phyloP scores from a whole-genome alignment of 768 basidiomycete genomes.

The Boletus edulis region DNA sequence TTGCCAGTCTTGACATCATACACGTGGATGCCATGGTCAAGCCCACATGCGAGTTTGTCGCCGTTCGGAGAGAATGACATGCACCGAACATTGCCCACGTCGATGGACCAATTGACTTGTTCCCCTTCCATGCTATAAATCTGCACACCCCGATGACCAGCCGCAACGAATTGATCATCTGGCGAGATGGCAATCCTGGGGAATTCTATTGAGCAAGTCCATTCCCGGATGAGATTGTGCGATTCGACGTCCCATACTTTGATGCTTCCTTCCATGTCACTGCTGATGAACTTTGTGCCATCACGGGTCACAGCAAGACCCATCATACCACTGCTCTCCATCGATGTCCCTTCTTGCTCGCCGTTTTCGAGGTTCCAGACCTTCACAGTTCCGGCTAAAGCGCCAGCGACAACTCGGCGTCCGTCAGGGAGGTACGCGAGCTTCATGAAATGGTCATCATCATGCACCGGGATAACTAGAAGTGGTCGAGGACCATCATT shows the following conservation, averaged over 20 bases:
- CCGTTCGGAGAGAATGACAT: not conserved
- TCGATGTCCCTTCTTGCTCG: not conserved
- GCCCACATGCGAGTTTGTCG: not conserved
- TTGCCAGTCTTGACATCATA: not conserved
- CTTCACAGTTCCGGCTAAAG: not conserved
- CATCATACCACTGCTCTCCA: rapidly evolving
- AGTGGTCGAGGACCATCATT: too few relatives aligned
- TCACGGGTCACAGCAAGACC: not conserved
- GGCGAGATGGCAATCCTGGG: not conserved
- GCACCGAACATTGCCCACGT: not conserved
- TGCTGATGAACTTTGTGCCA: conserved; percentile 1
- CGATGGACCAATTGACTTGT: not conserved
- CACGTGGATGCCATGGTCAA: not conserved
- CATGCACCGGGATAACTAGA: not conserved
- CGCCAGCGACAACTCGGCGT: not conserved
- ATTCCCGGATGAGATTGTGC: not conserved
- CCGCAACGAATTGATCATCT: not conserved
- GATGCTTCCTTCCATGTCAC: not conserved
- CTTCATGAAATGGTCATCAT: not conserved
- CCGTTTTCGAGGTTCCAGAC: not conserved
- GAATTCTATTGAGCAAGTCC: rapidly evolving
- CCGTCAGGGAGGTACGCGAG: conserved; percentile 8
- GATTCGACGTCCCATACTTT: conserved; percentile 4
- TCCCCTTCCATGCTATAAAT: not conserved
- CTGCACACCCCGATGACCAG: rapidly evolving